phyloP scores from a whole-genome alignment of 495 filamentous ascomycete species.

The Articulospora tetracladia region DNA sequence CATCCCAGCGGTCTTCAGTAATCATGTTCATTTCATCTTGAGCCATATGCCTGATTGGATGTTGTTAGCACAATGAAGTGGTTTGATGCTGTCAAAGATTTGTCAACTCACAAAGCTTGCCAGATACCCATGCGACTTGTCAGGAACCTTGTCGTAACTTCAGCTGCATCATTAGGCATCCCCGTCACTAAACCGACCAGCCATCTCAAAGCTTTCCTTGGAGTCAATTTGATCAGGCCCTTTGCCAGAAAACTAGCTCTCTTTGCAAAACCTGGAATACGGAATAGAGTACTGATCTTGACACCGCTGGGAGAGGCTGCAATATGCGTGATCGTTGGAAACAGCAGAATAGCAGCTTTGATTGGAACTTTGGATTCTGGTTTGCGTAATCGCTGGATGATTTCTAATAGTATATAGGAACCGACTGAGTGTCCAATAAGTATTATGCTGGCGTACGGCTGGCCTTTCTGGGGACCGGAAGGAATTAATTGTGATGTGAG shows the following conservation, averaged over 20 bases:
- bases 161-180: constrained; percentile 53
- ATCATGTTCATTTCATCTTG: constrained; percentile 76
- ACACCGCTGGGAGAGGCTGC: constrained; percentile 59
- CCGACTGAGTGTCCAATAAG: constrained; percentile 85
- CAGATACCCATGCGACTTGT: constrained; percentile 58
- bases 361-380: constrained; percentile 27
- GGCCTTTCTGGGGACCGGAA: constrained; percentile 1
- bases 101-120: constrained; percentile 58
- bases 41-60: constrained; percentile 49
- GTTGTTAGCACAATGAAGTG: constrained; percentile 1
- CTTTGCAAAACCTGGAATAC: constrained; percentile 51
- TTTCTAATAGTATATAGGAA: constrained; percentile 70
- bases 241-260: constrained; percentile 49
- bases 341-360: constrained; percentile 62
- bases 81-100: neutral
- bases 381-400: constrained; percentile 50
- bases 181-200: constrained; percentile 37
- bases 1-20: constrained; percentile 70
- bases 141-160: constrained; percentile 60
- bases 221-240: constrained; percentile 34
- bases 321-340: constrained; percentile 76
- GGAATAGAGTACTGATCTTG: constrained; percentile 47
- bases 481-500: constrained; percentile 10
- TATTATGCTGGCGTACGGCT: constrained; percentile 52
- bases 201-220: constrained; percentile 8